These are phyloP conservation scores for Paramyrothecium roridum DNA, from an alignment of 2,329 filamentous ascomycete species.

Conservation along the genomic window DNA sequence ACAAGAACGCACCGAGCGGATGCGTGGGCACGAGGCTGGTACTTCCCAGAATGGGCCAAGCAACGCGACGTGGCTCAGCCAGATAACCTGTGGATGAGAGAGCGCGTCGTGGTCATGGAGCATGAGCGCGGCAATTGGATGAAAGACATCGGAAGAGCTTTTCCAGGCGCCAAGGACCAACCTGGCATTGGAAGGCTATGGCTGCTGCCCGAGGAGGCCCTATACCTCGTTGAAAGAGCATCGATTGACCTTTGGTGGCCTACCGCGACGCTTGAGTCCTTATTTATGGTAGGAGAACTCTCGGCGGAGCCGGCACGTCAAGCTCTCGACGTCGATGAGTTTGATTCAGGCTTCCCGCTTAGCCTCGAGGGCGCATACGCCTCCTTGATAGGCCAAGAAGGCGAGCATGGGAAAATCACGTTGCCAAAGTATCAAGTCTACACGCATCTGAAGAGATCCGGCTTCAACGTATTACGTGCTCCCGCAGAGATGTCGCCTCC, in stretches of 20 bases:
- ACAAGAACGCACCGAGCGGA: constrained; percentile 71
- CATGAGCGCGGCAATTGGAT: constrained; percentile 70
- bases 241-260: constrained; percentile 88
- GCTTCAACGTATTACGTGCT: constrained; percentile 78
- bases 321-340: constrained; percentile 32
- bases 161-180: constrained; percentile 52
- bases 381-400: constrained; percentile 71
- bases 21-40: constrained; percentile 66
- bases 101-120: constrained; percentile 65
- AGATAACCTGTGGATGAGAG: constrained; percentile 28
- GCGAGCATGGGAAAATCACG: constrained; percentile 54
- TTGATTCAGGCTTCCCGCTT: constrained; percentile 72
- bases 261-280: constrained; percentile 43
- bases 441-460: constrained; percentile 74
- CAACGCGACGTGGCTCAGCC: constrained; percentile 16
- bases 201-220: constrained; percentile 86
- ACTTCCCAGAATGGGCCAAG: constrained; percentile 57
- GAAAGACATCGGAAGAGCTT: constrained; percentile 69
- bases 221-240: constrained; percentile 86
- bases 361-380: constrained; percentile 90
- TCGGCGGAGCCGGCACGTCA: constrained; percentile 12
- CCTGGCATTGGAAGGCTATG: constrained; percentile 64
- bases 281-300: constrained; percentile 35
- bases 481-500: constrained; percentile 25
- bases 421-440: constrained; percentile 89